Evolutionary conservation across 257 asterid species (phyloP), one percentile per base, ranked within the genome.

Genomic region (Plantago major): DNA sequence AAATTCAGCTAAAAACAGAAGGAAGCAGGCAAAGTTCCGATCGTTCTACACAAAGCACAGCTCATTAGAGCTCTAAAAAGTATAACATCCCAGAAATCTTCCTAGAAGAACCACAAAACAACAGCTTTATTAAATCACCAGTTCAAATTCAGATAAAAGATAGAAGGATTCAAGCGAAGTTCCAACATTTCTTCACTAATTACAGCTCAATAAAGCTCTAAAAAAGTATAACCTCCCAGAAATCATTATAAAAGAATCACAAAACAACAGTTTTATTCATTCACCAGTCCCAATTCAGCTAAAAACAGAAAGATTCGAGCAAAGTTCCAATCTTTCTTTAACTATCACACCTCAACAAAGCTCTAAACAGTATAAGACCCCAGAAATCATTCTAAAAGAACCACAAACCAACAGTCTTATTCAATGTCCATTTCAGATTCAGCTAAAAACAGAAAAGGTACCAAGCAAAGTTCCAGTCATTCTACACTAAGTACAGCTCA

Each of bases 321-420:
- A 19, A 51, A 52, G 1, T 19, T 9, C 37, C 46, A 65, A 45
- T 6, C 40, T 46, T 46, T 60, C 18, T 44, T 67, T 61, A n/a
- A 51, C 42, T 47, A 56, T n/a, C 16, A 13, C 10, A 15, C 15
- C 10, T 42, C 57, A 22, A n/a, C n/a, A n/a, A n/a, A n/a, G n/a
- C n/a, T 50, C 22, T 22, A 22, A 22, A 22, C 26, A 22, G 26
- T 22, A 22, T 22, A 22, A 22, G 1, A 22, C 2, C 26, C 26
- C 26, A 22, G 26, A 22, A 22, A 22, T 22, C 1, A 22, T 22
- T 22, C 26, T 22, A 22, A 1, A 22, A 22, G 2, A 22, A 22
- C 26, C 26, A 22, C 26, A 22, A 22, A 22, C 26, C 26, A 22
- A 22, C 26, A 22, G 26, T 22, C 26, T 22, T 22, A 22, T 22